A percentile compares a stretch with the other conserved stretches of the same genome.
Conservation (phyloP, 352 stramenopile species). For the Globisporangium nagaii region DNA sequence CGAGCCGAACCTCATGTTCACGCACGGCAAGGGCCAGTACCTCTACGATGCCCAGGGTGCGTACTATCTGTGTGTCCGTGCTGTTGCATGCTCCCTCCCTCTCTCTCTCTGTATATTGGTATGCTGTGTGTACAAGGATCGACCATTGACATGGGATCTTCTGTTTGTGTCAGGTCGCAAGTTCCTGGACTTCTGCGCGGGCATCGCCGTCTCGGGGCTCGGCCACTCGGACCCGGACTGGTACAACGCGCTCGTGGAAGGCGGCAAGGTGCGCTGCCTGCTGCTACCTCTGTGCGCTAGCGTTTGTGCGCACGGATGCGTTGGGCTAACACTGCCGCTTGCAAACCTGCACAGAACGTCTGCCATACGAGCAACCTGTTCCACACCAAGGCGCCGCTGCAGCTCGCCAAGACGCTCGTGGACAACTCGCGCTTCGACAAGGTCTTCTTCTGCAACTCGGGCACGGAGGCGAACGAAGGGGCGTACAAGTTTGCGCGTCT, state of each 20-base stretch:
- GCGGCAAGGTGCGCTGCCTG: conserved; percentile 29
- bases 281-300: background rate
- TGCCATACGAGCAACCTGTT: conserved; percentile 98
- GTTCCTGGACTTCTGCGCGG: conserved; percentile 93
- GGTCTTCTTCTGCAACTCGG: conserved; percentile 98
- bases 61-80: background rate
- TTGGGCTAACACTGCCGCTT: conserved; percentile 13
- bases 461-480: conserved; percentile 88
- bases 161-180: conserved; percentile 23
- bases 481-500: conserved; percentile 86
- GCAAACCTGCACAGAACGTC: conserved; percentile 68
- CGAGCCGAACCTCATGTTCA: conserved; percentile 65
- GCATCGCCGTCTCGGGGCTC: conserved; percentile 87
- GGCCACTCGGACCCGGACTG: conserved; percentile 90
- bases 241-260: conserved; percentile 60
- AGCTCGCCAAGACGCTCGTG: conserved; percentile 93
- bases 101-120: too few species aligned
- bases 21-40: conserved; percentile 87
- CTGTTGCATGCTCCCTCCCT: too few species aligned
- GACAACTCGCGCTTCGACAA: conserved; percentile 95
- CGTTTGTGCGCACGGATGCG: too few species aligned
- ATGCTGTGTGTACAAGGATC: too few species aligned
- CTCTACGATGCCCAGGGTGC: conserved; percentile 88
- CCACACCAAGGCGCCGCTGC: conserved; percentile 91
- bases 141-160: too few species aligned